A percentile compares a stretch with the other conserved stretches of the same genome.
These are phyloP conservation scores for Sugiyamaella paludigena DNA, from an alignment of 1,139 yeast genomes.

Conservation along the genomic window DNA sequence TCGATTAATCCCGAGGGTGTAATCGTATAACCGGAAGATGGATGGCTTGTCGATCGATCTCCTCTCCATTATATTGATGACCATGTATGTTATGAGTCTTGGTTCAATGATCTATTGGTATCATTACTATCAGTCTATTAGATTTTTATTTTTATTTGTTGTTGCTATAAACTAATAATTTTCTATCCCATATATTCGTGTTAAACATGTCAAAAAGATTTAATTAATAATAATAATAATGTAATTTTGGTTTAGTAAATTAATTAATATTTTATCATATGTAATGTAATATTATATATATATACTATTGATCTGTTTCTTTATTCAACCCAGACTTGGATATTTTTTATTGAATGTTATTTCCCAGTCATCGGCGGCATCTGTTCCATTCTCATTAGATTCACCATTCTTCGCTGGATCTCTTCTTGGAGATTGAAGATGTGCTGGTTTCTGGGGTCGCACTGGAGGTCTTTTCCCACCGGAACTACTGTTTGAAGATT, in stretches of 20 bases:
- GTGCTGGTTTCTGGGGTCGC: constrained; percentile 60
- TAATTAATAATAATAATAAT: too few species aligned
- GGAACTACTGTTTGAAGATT: constrained; percentile 21
- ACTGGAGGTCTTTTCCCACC: constrained; percentile 37
- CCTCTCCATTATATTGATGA: too few species aligned
- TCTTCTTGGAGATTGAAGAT: constrained; percentile 43
- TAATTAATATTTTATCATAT: not conserved
- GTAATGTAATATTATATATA: constrained; percentile 1
- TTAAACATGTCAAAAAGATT: too few species aligned
- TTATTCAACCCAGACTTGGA: constrained; percentile 32
- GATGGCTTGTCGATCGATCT: too few species aligned
- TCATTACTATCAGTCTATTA: too few species aligned
- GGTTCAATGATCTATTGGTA: not conserved
- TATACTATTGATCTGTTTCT: constrained; percentile 2
- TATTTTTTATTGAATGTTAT: constrained; percentile 32
- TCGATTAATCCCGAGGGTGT: too few species aligned
- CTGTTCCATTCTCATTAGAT: constrained; percentile 7
- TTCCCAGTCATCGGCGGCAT: constrained; percentile 32
- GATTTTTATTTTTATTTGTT: too few species aligned
- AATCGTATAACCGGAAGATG: too few species aligned
- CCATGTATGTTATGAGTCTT: too few species aligned
- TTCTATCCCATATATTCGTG: too few species aligned
- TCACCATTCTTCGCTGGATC: constrained; percentile 5
- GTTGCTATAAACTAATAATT: too few species aligned
- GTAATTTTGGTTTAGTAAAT: not conserved